phyloP scores from a whole-genome alignment of 2,329 filamentous ascomycete genomes.

The Mariannaea elegans region DNA sequence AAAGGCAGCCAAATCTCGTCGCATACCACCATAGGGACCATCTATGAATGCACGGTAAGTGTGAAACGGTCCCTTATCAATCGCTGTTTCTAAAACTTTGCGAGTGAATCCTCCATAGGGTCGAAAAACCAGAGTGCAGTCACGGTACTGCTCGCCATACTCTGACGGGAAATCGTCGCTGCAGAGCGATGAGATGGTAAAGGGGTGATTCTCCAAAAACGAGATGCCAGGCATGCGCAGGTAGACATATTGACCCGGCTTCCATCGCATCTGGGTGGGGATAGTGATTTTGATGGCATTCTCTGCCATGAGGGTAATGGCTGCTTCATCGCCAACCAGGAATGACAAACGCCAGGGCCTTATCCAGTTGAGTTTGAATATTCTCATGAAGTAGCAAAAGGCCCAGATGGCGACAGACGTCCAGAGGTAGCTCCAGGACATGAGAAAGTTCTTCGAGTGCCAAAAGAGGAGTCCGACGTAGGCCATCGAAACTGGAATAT shows the following conservation, averaged over 20 bases:
- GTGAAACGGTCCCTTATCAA: constrained; percentile 87
- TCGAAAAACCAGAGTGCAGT: constrained; percentile 90
- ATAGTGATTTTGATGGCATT: constrained; percentile 97
- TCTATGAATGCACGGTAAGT: constrained; percentile 94
- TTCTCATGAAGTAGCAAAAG: constrained; percentile 74
- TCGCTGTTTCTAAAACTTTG: constrained; percentile 81
- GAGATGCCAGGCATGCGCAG: constrained; percentile 93
- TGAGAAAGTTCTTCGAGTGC: constrained; percentile 93
- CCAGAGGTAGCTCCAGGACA: constrained; percentile 89
- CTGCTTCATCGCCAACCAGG: constrained; percentile 89
- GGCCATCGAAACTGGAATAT: constrained; percentile 81
- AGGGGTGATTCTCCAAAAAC: constrained; percentile 91
- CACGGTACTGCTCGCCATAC: constrained; percentile 86
- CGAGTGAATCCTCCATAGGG: constrained; percentile 92
- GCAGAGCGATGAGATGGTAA: constrained; percentile 92
- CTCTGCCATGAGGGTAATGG: constrained; percentile 87
- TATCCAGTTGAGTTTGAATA: constrained; percentile 91
- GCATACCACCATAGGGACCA: constrained; percentile 95
- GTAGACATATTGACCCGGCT: constrained; percentile 93
- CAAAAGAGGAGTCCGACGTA: constrained; percentile 91
- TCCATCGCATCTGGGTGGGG: constrained; percentile 92
- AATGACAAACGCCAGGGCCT: constrained; percentile 82
- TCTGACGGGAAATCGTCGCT: constrained; percentile 93
- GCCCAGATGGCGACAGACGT: constrained; percentile 83
- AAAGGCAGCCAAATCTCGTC: constrained; percentile 87